A percentile compares a stretch with the other conserved stretches of the same genome.
Conservation (phyloP, 495 filamentous ascomycete genomes). For the Chaetomidium leptoderma region DNA sequence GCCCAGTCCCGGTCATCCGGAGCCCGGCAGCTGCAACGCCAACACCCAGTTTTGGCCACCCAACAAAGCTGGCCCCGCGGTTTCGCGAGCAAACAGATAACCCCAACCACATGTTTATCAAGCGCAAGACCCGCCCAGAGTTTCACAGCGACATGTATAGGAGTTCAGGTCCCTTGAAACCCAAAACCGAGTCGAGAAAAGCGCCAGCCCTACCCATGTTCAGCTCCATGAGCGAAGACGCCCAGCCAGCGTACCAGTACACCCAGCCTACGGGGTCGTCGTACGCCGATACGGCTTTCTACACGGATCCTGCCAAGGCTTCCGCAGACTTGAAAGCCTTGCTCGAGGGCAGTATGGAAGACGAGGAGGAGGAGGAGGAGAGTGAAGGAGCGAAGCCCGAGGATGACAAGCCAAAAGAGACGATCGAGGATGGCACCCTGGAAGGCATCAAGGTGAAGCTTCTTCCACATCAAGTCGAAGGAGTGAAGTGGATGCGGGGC, state of each 20-base stretch:
- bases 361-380: conserved; percentile 61
- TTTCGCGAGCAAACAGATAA: conserved; percentile 20
- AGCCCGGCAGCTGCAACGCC: conserved; percentile 24
- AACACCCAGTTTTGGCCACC: conserved; percentile 31
- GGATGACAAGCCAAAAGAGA: conserved; percentile 19
- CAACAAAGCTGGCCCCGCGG: conserved; percentile 26
- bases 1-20: conserved; percentile 18
- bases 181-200: conserved; percentile 35
- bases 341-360: conserved; percentile 81
- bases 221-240: conserved; percentile 33
- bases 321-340: conserved; percentile 82
- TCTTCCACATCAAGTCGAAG: conserved; percentile 87
- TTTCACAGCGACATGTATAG: conserved; percentile 43
- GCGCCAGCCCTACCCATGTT: conserved; percentile 36
- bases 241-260: conserved; percentile 28
- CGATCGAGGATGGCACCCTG: conserved; percentile 32
- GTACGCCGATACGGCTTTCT: conserved; percentile 56
- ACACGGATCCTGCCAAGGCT: conserved; percentile 72
- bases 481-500: conserved; percentile 87
- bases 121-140: conserved; percentile 44
- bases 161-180: conserved; percentile 36
- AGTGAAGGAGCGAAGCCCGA: conserved; percentile 25
- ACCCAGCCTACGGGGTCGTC: conserved; percentile 32
- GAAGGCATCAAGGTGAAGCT: conserved; percentile 83
- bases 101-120: conserved; percentile 41